Evolutionary conservation across 2,329 filamentous ascomycete genomes (phyloP), one percentile per base, ranked within the genome.

Genomic region (Botrytis porri): DNA sequence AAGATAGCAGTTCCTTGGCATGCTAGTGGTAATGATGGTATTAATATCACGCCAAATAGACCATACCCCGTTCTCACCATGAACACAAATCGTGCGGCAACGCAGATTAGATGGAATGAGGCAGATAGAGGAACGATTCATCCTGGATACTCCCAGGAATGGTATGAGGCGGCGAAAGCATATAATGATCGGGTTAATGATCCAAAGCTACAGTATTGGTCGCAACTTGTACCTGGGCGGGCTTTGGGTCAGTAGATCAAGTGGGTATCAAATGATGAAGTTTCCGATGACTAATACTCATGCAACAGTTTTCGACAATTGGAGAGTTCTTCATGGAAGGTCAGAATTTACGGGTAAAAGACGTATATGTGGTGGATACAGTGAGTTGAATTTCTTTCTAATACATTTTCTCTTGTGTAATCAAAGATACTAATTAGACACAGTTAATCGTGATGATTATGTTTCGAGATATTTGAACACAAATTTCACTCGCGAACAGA

Each of bases 31-130:
- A 98, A 98, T 79, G 85, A 92, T 74, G 93, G 93, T 45, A 92
- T 95, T 75, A 92, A 89, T 51, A 95, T 98, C 75, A 87, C 92
- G 67, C 93, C 95, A 0, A 88, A 90, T 73, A 84, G 83, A 60
- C 83, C 87, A 5, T 92, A 91, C 73, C 93, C 94, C 0, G 93
- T 97, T 1, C 84, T 98, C 14, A 54, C 48, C 8, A 48, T 51
- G 22, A 14, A 69, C 9, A n/a, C n/a, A 6, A 35, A 59, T 54
- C n/a, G 57, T 18, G n/a, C 20, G 3, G 25, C 0, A 78, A 83
- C 86, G 43, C 91, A 94, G 72, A 86, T 98, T 10, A 88, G 95
- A 71, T 99, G 96, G 96, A 99, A 99, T 81, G 95, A 95, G 76
- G 92, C 94, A 75, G 96, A 98, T 81, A 87, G 96, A 59, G 93